phyloP scores from a whole-genome alignment of 2,329 filamentous ascomycete genomes.

The Leptoxyphium fumago region DNA sequence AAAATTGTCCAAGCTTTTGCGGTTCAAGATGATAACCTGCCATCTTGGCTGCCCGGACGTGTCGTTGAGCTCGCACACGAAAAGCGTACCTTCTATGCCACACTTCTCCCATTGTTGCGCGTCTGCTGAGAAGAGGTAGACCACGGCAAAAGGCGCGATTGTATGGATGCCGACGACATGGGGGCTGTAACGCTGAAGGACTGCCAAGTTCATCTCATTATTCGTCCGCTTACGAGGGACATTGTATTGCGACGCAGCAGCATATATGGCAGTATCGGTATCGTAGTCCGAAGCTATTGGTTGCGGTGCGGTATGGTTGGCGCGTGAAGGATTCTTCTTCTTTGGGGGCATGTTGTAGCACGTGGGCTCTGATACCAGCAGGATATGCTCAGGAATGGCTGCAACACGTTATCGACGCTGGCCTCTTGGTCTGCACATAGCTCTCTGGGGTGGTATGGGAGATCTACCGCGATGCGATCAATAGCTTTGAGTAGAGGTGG shows the following conservation, averaged over 20 bases:
- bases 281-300: constrained; percentile 34
- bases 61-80: constrained; percentile 55
- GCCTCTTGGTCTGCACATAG: no score
- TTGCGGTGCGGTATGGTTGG: constrained; percentile 5
- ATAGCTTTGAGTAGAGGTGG: no score
- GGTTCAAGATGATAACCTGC: constrained; percentile 32
- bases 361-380: no score
- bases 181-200: constrained; percentile 69
- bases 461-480: no score
- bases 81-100: constrained; percentile 74
- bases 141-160: constrained; percentile 70
- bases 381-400: no score
- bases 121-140: constrained; percentile 62
- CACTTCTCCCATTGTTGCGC: constrained; percentile 68
- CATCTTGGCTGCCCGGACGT: constrained; percentile 22
- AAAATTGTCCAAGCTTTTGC: constrained; percentile 35
- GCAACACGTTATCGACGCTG: no score
- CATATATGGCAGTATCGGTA: constrained; percentile 26
- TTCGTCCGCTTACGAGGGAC: constrained; percentile 48
- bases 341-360: not conserved
- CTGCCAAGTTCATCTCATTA: constrained; percentile 50
- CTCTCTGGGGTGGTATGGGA: no score
- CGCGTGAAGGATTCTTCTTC: not conserved
- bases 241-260: constrained; percentile 16
- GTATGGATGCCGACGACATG: constrained; percentile 58